Evolutionary conservation across 768 basidiomycete species (phyloP).

Genomic region (Amanita inopinata): DNA sequence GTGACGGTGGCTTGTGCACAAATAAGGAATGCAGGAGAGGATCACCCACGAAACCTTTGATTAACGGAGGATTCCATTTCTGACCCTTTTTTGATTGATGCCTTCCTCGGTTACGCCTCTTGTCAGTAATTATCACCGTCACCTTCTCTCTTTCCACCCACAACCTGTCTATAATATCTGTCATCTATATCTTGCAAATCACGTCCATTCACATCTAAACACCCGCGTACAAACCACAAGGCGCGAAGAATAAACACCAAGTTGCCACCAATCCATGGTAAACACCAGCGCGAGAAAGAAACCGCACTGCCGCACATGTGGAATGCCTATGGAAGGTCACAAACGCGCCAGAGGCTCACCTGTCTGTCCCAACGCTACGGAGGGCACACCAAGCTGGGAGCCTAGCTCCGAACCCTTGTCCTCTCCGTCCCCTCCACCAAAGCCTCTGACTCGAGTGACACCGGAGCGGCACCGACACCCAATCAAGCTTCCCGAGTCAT

Average conservation of each 20-base stretch:
- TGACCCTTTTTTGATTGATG: too few species aligned
- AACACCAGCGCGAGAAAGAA: conserved; percentile 13
- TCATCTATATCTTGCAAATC: neutral
- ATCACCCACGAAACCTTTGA: too few species aligned
- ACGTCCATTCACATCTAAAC: too few species aligned
- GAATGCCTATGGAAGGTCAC: conserved; percentile 29
- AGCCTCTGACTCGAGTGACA: neutral
- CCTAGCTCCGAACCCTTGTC: conserved; percentile 6
- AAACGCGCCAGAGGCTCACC: conserved; percentile 22
- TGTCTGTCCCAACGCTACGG: conserved; percentile 25
- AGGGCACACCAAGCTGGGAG: conserved; percentile 2
- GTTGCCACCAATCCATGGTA: neutral
- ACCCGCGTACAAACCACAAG: neutral
- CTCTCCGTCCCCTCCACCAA: conserved; percentile 3
- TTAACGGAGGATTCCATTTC: too few species aligned
- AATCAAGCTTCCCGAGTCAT: neutral
- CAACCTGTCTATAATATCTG: conserved; percentile 3
- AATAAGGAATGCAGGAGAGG: too few species aligned
- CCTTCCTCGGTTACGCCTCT: neutral
- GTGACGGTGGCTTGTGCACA: too few species aligned
- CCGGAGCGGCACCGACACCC: neutral
- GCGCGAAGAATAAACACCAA: conserved; percentile 5
- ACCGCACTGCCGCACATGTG: conserved; percentile 24
- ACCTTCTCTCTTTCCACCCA: neutral
- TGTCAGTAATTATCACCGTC: too few species aligned